These are phyloP conservation scores for Suillus variegatus DNA, from an alignment of 768 basidiomycete species.

Conservation along the genomic window DNA sequence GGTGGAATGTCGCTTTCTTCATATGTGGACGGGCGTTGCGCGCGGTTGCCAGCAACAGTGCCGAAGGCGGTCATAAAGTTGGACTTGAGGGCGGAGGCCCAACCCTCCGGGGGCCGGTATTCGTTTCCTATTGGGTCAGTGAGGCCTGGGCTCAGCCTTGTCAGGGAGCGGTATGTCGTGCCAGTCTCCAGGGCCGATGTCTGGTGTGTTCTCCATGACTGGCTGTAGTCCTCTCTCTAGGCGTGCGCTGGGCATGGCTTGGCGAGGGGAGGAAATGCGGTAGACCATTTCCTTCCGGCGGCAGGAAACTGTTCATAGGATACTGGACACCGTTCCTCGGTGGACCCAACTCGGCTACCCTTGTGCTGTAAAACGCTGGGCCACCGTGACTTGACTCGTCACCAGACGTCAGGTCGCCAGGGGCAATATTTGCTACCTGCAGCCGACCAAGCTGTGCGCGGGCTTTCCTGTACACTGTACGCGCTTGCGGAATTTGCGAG, in stretches of 20 bases:
- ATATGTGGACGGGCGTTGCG: slow-evolving; percentile 11
- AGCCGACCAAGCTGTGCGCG: slow-evolving; percentile 44
- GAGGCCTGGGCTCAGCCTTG: neutral
- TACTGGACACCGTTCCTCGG: slow-evolving; percentile 15
- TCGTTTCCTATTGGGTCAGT: neutral
- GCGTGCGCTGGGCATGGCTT: slow-evolving; percentile 13
- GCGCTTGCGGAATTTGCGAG: slow-evolving; percentile 31
- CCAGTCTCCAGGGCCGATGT: slow-evolving; percentile 16
- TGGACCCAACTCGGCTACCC: slow-evolving; percentile 17
- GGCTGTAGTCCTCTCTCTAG: slow-evolving; percentile 9
- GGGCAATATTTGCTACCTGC: slow-evolving; percentile 48
- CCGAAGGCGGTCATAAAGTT: slow-evolving; percentile 52
- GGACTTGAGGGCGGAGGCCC: slow-evolving; percentile 44
- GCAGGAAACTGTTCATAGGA: slow-evolving; percentile 24
- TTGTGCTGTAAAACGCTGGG: neutral
- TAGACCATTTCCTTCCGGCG: slow-evolving; percentile 30
- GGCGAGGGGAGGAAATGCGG: slow-evolving; percentile 26
- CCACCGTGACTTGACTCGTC: slow-evolving; percentile 19
- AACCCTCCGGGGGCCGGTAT: slow-evolving; percentile 28
- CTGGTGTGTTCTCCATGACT: slow-evolving; percentile 10
- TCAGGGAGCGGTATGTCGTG: slow-evolving; percentile 6
- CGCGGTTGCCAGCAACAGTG: slow-evolving; percentile 46
- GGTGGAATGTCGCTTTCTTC: slow-evolving; percentile 2
- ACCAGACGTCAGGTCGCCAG: slow-evolving; percentile 45
- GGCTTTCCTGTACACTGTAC: slow-evolving; percentile 31